Evolutionary conservation across 2,329 filamentous ascomycete genomes (phyloP).

Genomic region (Alternaria triticimaculans): DNA sequence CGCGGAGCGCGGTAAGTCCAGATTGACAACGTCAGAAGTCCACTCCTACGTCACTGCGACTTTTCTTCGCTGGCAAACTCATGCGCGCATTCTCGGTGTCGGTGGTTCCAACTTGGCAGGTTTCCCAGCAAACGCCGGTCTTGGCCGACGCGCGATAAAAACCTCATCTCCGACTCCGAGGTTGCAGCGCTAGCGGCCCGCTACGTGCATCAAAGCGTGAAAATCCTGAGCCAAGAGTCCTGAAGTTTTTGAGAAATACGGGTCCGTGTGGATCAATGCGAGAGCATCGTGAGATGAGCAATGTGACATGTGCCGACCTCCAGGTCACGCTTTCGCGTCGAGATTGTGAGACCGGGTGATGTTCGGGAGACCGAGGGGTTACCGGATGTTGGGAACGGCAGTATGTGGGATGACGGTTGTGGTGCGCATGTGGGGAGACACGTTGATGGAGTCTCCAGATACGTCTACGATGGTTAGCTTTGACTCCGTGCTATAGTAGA

Average conservation of each 20-base stretch:
- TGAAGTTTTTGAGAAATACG: constrained; percentile 30
- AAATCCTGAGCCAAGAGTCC: constrained; percentile 20
- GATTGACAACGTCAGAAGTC: not conserved
- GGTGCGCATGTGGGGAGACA: constrained; percentile 6
- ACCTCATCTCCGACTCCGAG: constrained; percentile 24
- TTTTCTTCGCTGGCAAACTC: not conserved
- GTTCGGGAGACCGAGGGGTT: constrained; percentile 15
- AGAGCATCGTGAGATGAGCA: constrained; percentile 8
- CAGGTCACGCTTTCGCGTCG: constrained; percentile 2
- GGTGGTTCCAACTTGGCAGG: not conserved
- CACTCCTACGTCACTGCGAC: not conserved
- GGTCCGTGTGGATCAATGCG: constrained; percentile 24
- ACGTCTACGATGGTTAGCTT: constrained; percentile 8
- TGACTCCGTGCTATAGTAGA: constrained; percentile 3
- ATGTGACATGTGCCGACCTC: constrained; percentile 9
- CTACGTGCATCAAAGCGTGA: constrained; percentile 14
- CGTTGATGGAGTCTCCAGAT: constrained; percentile 3
- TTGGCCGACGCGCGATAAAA: constrained; percentile 25
- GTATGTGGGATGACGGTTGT: constrained; percentile 5
- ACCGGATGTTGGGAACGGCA: constrained; percentile 6
- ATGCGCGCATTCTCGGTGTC: not conserved
- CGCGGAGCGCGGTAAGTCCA: not conserved
- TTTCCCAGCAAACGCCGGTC: constrained; percentile 20
- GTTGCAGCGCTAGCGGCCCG: constrained; percentile 34
- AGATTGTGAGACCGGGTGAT: constrained; percentile 18